Percentiles rank a stretch among this genome's conserved stretches.
These are phyloP conservation scores for Barnettozyma californica DNA, from an alignment of 805 yeast genomes.

Conservation along the genomic window DNA sequence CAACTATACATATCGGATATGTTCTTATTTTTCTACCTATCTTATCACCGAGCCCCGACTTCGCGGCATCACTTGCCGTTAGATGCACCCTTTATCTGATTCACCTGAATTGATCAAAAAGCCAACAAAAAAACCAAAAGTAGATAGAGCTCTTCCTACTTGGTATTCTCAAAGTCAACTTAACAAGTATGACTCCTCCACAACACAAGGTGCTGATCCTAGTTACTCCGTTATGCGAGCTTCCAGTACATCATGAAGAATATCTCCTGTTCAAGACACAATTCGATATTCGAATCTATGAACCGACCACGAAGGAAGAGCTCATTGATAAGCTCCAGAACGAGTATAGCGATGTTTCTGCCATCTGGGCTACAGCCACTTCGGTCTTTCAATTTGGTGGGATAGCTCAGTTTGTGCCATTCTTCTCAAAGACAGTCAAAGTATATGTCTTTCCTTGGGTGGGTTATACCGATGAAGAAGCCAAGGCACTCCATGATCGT, in stretches of 20 bases:
- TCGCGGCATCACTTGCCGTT: not conserved
- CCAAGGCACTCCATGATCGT: conserved; percentile 35
- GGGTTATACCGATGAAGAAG: conserved; percentile 53
- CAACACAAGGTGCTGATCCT: conserved; percentile 29
- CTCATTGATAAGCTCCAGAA: conserved; percentile 37
- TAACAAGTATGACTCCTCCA: not conserved
- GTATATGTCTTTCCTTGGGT: conserved; percentile 54
- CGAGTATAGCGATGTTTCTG: conserved; percentile 37
- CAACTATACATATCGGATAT: too few species aligned
- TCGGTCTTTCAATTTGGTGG: conserved; percentile 42
- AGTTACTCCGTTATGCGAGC: conserved; percentile 27
- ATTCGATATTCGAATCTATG: conserved; percentile 36
- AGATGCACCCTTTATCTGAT: not conserved
- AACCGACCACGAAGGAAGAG: conserved; percentile 36
- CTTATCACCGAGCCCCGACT: too few species aligned
- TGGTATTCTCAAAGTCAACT: too few species aligned
- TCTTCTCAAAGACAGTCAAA: conserved; percentile 42
- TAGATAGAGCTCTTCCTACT: not conserved
- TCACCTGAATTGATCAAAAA: not conserved
- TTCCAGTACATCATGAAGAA: conserved; percentile 41
- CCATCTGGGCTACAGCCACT: conserved; percentile 50
- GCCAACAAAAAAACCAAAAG: not conserved
- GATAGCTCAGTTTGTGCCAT: conserved; percentile 37
- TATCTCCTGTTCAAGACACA: conserved; percentile 37
- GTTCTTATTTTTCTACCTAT: too few species aligned